These are phyloP conservation scores for Fusarium citri DNA, from an alignment of 2,329 filamentous ascomycete genomes.

Conservation along the genomic window DNA sequence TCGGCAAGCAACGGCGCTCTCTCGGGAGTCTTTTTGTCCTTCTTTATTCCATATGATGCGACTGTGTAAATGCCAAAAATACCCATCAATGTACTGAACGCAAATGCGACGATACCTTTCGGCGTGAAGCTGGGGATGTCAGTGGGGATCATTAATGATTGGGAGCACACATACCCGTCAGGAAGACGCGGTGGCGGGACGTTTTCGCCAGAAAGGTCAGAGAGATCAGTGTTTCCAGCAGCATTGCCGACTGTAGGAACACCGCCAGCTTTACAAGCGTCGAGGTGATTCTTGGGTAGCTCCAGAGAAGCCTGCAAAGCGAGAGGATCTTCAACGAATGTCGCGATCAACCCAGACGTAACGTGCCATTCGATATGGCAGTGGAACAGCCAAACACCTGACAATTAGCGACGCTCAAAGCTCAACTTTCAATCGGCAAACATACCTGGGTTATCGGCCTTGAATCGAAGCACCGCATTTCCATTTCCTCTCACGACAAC, in stretches of 20 bases:
- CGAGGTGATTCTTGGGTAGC: conserved; percentile 70
- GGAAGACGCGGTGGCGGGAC: conserved; percentile 67
- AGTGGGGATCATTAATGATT: neutral
- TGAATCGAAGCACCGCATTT: conserved; percentile 75
- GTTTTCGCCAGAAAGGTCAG: conserved; percentile 73
- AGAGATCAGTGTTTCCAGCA: conserved; percentile 75
- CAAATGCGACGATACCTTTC: conserved; percentile 77
- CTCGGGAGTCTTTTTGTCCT: conserved; percentile 34
- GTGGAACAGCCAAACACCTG: conserved; percentile 77
- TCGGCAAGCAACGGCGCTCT: conserved; percentile 40
- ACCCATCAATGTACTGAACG: conserved; percentile 76
- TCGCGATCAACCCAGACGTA: conserved; percentile 72
- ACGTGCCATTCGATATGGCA: conserved; percentile 87
- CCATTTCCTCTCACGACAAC: conserved; percentile 73
- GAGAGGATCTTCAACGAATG: conserved; percentile 71
- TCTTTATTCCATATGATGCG: conserved; percentile 68
- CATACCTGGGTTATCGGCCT: conserved; percentile 72
- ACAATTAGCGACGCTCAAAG: neutral
- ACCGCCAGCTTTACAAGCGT: conserved; percentile 65
- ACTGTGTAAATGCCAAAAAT: conserved; percentile 76
- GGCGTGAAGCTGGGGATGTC: conserved; percentile 67
- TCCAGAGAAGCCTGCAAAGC: conserved; percentile 69
- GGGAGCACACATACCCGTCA: conserved; percentile 61
- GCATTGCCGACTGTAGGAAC: conserved; percentile 75
- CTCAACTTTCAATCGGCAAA: conserved; percentile 1